A percentile compares a stretch with the other conserved stretches of the same genome.
phyloP scores from a whole-genome alignment of 2,329 filamentous ascomycete genomes.

The Alternaria brassicicola region DNA sequence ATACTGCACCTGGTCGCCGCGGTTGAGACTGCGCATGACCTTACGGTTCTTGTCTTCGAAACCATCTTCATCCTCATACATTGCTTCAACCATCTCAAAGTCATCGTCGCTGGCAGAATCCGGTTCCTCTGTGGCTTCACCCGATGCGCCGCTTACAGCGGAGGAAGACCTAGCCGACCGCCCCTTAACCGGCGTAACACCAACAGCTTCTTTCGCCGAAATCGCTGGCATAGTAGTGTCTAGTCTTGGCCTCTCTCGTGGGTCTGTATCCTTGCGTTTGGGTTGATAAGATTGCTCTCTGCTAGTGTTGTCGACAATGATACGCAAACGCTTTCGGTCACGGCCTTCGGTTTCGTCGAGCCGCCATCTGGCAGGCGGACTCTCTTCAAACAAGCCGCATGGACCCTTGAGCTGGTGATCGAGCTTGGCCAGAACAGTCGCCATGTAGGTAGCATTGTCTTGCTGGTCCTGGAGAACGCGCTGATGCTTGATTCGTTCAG shows the following conservation, averaged over 20 bases:
- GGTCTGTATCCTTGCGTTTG: constrained; percentile 72
- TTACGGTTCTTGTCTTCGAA: constrained; percentile 99
- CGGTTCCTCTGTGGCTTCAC: constrained; percentile 49
- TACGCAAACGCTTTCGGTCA: constrained; percentile 89
- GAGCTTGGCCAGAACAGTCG: constrained; percentile 77
- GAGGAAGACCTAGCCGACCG: constrained; percentile 30
- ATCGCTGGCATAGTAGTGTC: constrained; percentile 52
- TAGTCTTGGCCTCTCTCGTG: constrained; percentile 55
- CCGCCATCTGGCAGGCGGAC: constrained; percentile 76
- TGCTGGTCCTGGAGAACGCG: constrained; percentile 89
- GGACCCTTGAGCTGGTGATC: constrained; percentile 78
- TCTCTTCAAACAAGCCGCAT: constrained; percentile 77
- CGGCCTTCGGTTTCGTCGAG: constrained; percentile 94
- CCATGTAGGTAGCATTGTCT: constrained; percentile 81
- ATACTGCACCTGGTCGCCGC: constrained; percentile 88
- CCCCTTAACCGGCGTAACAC: constrained; percentile 36
- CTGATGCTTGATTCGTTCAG: constrained; percentile 91
- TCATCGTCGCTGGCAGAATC: constrained; percentile 74
- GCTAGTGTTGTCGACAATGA: constrained; percentile 74
- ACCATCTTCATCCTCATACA: constrained; percentile 80
- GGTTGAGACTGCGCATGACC: constrained; percentile 91
- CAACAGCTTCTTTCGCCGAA: constrained; percentile 37
- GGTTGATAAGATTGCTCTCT: constrained; percentile 80
- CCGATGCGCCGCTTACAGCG: constrained; percentile 22
- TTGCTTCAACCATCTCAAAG: constrained; percentile 94